phyloP scores from a whole-genome alignment of 495 filamentous ascomycete genomes.

The Aspergillus baeticus region DNA sequence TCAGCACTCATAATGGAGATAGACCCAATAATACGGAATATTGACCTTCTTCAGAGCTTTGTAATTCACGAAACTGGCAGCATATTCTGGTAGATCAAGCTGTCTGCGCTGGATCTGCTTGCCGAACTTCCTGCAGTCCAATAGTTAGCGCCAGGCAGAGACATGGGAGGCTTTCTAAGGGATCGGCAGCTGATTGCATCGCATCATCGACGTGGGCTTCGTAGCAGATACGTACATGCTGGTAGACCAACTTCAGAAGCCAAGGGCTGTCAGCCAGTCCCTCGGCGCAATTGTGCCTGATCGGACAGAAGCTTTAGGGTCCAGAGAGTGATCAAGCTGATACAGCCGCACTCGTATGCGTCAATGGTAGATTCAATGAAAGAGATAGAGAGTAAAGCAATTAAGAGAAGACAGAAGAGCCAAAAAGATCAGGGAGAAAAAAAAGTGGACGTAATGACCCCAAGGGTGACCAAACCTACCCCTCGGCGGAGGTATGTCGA shows the following conservation, averaged over 20 bases:
- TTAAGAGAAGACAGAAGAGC: background rate
- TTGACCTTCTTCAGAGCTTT: conserved; percentile 95
- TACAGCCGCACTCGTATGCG: background rate
- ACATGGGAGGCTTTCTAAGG: background rate
- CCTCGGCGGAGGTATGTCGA: conserved; percentile 6
- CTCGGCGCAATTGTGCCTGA: conserved; percentile 16
- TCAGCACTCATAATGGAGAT: conserved; percentile 8
- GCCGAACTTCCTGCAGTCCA: conserved; percentile 85
- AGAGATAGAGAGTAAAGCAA: background rate
- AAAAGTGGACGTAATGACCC: conserved; percentile 8
- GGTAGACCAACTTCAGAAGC: conserved; percentile 22
- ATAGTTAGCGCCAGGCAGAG: conserved; percentile 10
- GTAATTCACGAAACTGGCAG: conserved; percentile 98
- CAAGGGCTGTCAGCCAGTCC: conserved; percentile 17
- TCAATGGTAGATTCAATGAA: conserved; percentile 9
- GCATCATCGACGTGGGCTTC: background rate
- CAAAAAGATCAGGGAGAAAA: conserved; percentile 1
- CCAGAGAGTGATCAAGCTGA: background rate
- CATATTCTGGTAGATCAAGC: conserved; percentile 98
- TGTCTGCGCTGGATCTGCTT: conserved; percentile 98
- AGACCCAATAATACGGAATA: background rate
- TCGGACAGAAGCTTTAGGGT: background rate
- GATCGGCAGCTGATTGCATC: background rate
- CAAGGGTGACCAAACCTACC: conserved; percentile 11
- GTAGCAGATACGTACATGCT: conserved; percentile 32